Conservation (phyloP, 345 rosid genomes). For the Linum trigynum region DNA sequence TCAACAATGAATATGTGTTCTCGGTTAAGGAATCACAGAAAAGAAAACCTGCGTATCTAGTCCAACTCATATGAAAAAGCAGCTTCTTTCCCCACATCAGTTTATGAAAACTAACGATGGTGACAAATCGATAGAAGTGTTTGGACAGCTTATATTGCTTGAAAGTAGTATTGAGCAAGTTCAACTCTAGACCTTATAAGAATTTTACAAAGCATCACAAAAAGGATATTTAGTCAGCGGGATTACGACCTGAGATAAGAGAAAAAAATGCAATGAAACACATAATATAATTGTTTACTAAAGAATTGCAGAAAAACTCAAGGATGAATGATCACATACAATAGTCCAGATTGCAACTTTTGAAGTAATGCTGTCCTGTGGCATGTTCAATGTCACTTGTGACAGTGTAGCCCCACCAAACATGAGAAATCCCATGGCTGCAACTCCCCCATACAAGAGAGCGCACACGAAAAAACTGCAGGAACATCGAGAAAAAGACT, state of each 20-base stretch:
- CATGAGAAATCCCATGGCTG: conserved; percentile 74
- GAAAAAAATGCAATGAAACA: conserved; percentile 9
- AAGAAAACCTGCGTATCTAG: too few relatives aligned
- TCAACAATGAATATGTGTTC: conserved; percentile 53
- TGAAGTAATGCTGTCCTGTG: conserved; percentile 42
- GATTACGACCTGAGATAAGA: conserved; percentile 52
- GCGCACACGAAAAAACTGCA: conserved; percentile 67
- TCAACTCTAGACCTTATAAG: background rate
- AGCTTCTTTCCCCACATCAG: too few relatives aligned
- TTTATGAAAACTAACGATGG: background rate
- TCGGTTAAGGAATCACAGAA: conserved; percentile 25
- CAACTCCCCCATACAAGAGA: conserved; percentile 61
- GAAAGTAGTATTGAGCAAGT: background rate
- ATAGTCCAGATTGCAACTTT: conserved; percentile 80
- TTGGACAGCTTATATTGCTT: background rate
- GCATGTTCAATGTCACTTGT: conserved; percentile 87
- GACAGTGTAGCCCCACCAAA: conserved; percentile 80
- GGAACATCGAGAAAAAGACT: conserved; percentile 7
- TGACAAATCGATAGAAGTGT: background rate
- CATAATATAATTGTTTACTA: background rate
- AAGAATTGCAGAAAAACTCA: background rate
- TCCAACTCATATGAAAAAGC: too few relatives aligned
- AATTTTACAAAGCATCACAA: background rate
- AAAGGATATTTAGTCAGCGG: conserved; percentile 93
- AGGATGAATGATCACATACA: conserved; percentile 29